phyloP scores from a whole-genome alignment of 176 grass and related monocot genomes.

The Rhynchospora pubera region DNA sequence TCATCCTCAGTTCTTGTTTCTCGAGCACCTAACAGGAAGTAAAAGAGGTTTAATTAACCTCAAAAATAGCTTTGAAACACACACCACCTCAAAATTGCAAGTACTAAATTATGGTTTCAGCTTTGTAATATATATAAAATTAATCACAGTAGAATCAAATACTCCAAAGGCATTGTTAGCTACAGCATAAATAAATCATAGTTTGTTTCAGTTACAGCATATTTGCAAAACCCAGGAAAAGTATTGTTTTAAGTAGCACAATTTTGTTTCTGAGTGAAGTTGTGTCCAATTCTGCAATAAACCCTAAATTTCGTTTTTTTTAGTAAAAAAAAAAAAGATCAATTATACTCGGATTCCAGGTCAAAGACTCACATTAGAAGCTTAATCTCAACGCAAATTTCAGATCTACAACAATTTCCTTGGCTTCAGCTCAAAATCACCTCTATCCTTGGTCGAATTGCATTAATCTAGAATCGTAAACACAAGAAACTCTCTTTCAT shows the following conservation, averaged over 20 bases:
- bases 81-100: neutral
- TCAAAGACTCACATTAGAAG: neutral
- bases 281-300: neutral
- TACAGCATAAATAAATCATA: too few species aligned
- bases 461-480: neutral
- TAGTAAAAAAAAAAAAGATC: too few species aligned
- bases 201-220: too few species aligned
- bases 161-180: neutral
- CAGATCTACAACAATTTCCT: neutral
- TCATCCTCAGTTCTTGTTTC: slow-evolving; percentile 24
- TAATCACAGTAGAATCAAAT: neutral
- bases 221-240: too few species aligned
- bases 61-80: neutral
- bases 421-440: neutral
- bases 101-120: neutral
- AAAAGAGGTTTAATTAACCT: neutral
- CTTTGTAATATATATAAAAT: neutral
- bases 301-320: too few species aligned
- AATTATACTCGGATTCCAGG: neutral
- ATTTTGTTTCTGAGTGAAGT: too few species aligned
- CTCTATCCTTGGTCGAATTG: neutral
- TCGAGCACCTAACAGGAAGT: neutral
- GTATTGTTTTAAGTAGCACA: too few species aligned
- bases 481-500: neutral
- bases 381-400: neutral